A percentile compares a stretch with the other conserved stretches of the same genome.
phyloP scores from a whole-genome alignment of 106 monocot genomes.

The Agapanthus africanus region DNA sequence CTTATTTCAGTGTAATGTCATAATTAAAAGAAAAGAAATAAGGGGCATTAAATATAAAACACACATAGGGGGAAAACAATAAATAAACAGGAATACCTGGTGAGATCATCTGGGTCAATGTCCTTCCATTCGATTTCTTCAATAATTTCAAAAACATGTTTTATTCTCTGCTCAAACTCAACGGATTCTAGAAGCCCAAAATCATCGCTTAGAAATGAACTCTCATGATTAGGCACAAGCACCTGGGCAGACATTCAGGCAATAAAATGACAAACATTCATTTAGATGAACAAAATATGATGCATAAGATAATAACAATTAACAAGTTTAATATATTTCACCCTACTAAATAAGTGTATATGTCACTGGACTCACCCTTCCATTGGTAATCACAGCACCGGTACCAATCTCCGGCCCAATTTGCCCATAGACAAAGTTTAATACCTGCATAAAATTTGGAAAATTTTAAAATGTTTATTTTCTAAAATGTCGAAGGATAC shows the following conservation, averaged over 20 bases:
- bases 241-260: conserved; percentile 55
- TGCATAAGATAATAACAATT: background rate
- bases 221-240: conserved; percentile 34
- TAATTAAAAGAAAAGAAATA: background rate
- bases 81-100: conserved; percentile 40
- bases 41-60: background rate
- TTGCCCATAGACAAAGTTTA: conserved; percentile 38
- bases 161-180: conserved; percentile 71
- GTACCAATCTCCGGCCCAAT: conserved; percentile 46
- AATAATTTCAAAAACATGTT: conserved; percentile 64
- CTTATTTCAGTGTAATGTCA: background rate
- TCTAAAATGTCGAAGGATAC: background rate
- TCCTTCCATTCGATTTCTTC: conserved; percentile 62
- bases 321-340: too few relatives aligned
- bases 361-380: conserved; percentile 60
- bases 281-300: too few relatives aligned
- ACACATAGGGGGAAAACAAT: background rate
- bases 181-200: conserved; percentile 75
- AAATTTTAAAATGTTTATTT: background rate
- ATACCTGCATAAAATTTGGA: conserved; percentile 44
- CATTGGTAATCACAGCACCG: conserved; percentile 88
- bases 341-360: too few relatives aligned
- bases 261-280: too few relatives aligned
- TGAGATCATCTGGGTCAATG: conserved; percentile 81
- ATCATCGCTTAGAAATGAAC: conserved; percentile 75